Percentiles rank a stretch among this genome's conserved stretches.
These are phyloP conservation scores for Abeoforma whisleri DNA, from an alignment of 78 protist genomes.

Conservation along the genomic window DNA sequence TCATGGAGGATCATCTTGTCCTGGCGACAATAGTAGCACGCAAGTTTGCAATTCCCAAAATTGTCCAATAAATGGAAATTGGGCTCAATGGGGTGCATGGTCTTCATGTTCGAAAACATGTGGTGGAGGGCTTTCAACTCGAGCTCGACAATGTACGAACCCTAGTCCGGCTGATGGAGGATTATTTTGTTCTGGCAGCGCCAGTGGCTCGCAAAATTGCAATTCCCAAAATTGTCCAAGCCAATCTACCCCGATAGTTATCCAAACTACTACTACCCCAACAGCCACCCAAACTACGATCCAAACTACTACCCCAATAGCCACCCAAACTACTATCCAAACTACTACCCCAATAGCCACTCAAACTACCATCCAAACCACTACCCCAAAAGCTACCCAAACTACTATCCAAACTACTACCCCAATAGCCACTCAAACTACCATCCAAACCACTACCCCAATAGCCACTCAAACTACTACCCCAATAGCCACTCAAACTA, in stretches of 20 bases:
- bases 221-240: not conserved
- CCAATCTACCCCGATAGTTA: not conserved
- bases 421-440: no score
- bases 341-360: no score
- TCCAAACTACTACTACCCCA: no score
- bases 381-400: not conserved
- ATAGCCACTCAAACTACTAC: no score
- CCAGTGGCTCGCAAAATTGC: not conserved
- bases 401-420: not conserved
- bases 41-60: not conserved
- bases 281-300: no score
- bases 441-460: no score
- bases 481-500: no score
- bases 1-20: not conserved
- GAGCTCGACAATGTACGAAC: not conserved
- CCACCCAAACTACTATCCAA: no score
- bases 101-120: not conserved
- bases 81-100: not conserved
- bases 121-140: not conserved
- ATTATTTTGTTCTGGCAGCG: not conserved
- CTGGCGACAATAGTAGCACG: not conserved
- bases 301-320: no score
- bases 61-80: not conserved
- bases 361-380: no score
- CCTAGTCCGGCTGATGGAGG: not conserved